phyloP scores from a whole-genome alignment of 805 yeast genomes.

The Yamadazyma takamatsuzukensis region DNA sequence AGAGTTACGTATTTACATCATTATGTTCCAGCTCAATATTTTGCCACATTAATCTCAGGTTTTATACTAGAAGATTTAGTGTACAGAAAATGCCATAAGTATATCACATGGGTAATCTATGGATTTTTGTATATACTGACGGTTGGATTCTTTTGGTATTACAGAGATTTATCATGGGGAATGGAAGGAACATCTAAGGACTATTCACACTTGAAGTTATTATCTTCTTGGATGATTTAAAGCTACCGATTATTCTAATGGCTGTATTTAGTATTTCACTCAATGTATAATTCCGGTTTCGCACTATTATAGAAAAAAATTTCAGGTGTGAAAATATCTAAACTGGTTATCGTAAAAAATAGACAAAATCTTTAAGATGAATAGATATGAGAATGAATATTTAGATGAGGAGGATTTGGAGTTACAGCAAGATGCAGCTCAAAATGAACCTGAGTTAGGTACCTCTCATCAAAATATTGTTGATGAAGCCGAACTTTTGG shows the following conservation, averaged over 20 bases:
- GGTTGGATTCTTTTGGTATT: conserved; percentile 54
- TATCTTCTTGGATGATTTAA: conserved; percentile 21
- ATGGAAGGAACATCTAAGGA: conserved; percentile 46
- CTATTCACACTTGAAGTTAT: conserved; percentile 28
- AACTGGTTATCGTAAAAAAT: not conserved
- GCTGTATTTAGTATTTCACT: not conserved
- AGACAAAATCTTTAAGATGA: conserved; percentile 4
- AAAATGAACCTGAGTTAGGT: conserved; percentile 4
- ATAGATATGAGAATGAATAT: conserved; percentile 12
- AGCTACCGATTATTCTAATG: not conserved
- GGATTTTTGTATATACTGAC: conserved; percentile 45
- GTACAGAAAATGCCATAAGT: conserved; percentile 13
- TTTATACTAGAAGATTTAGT: conserved; percentile 49
- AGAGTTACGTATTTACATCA: conserved; percentile 43
- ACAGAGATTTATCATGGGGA: conserved; percentile 74
- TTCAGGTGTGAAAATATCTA: not conserved
- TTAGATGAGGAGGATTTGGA: conserved; percentile 10
- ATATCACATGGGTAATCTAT: conserved; percentile 31
- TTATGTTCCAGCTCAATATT: conserved; percentile 42
- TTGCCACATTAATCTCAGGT: conserved; percentile 71
- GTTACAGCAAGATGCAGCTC: conserved; percentile 5
- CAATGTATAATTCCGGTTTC: not conserved
- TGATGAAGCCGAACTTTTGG: conserved; percentile 39
- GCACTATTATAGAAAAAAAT: too few relatives aligned
- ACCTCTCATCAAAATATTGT: conserved; percentile 24